Evolutionary conservation across 805 yeast species (phyloP), one percentile per base, ranked within the genome.

Genomic region (Teunomyces stri): DNA sequence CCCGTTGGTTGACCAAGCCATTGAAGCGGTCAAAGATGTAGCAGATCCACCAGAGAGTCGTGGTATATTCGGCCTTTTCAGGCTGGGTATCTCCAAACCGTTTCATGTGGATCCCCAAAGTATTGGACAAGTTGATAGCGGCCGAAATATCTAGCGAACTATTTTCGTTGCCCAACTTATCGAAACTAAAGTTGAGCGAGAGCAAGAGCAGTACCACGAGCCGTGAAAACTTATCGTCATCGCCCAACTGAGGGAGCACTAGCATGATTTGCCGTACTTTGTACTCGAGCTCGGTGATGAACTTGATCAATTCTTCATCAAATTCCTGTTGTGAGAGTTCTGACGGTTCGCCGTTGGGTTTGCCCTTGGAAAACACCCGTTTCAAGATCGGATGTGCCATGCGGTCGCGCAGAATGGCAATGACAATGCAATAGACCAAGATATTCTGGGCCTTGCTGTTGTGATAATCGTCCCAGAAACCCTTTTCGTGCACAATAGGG

Each of bases 21-120:
- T 59, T 67, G 51, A 66, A 60, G 18, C 70, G 48, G 49, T 69
- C 74, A 38, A 68, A 48, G 3, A 67, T 48, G 45, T 56, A 68
- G 39, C 68, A 56, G 38, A 59, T 52, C 72, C 72, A 69, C 69
- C 71, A 69, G 15, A 68, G 48, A 35, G 61, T 55, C 12, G 61
- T 53, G 13, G 60, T 50, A 40, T 64, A 62, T 27, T 42, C 51
- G 3, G 46, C 49, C 42, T 29, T 52, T 52, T 16, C 46, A 29
- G 43, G 48, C 20, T 16, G 44, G 4, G 34, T 41, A 28, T 45
- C 49, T 25, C 41, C 42, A 34, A 45, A 48, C 0, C 58, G 47
- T 45, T 61, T 62, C 62, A 59, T 59, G 43, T 65, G 68, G 29
- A 65, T 58, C 1, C 60, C 68, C 33, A 61, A 37, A 6, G 64